These are phyloP conservation scores for Actinomortierella ambigua DNA, from an alignment of 371 early-diverging fungal genomes.

Conservation along the genomic window DNA sequence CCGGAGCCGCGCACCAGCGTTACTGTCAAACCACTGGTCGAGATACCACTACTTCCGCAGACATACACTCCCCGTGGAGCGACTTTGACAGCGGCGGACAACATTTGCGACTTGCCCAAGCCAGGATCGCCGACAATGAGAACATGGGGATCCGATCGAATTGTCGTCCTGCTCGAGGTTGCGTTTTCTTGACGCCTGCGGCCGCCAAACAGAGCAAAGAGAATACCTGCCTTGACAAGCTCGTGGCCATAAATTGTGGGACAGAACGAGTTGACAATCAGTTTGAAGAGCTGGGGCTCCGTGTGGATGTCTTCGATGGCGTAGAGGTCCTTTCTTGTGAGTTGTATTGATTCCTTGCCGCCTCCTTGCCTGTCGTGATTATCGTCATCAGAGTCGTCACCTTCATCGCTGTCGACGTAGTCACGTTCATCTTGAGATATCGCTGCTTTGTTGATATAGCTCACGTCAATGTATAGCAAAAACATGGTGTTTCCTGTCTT, in stretches of 20 bases:
- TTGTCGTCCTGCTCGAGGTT: constrained; percentile 86
- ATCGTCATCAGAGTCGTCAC: constrained; percentile 28
- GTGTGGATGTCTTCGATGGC: constrained; percentile 80
- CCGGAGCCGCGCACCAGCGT: constrained; percentile 74
- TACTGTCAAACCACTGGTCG: constrained; percentile 81
- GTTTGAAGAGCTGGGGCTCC: constrained; percentile 78
- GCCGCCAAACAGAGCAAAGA: constrained; percentile 94
- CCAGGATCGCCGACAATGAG: constrained; percentile 82
- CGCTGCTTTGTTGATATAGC: constrained; percentile 60
- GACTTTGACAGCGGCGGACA: constrained; percentile 84
- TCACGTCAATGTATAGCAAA: constrained; percentile 66
- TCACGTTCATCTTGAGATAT: constrained; percentile 47
- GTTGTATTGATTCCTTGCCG: constrained; percentile 59
- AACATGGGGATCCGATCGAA: constrained; percentile 57
- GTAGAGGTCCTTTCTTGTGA: constrained; percentile 80
- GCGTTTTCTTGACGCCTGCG: constrained; percentile 74
- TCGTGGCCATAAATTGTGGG: constrained; percentile 98
- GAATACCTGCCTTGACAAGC: constrained; percentile 84
- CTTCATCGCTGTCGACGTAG: constrained; percentile 31
- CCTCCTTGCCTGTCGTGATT: constrained; percentile 60
- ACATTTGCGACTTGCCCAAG: constrained; percentile 93
- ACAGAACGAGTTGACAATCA: constrained; percentile 87
- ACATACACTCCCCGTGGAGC: constrained; percentile 92
- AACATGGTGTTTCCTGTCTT: constrained; percentile 77
- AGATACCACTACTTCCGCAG: constrained; percentile 90